A percentile compares a stretch with the other conserved stretches of the same genome.
These are phyloP conservation scores for Yamadazyma friedrichii DNA, from an alignment of 1,139 yeast species.

Conservation along the genomic window DNA sequence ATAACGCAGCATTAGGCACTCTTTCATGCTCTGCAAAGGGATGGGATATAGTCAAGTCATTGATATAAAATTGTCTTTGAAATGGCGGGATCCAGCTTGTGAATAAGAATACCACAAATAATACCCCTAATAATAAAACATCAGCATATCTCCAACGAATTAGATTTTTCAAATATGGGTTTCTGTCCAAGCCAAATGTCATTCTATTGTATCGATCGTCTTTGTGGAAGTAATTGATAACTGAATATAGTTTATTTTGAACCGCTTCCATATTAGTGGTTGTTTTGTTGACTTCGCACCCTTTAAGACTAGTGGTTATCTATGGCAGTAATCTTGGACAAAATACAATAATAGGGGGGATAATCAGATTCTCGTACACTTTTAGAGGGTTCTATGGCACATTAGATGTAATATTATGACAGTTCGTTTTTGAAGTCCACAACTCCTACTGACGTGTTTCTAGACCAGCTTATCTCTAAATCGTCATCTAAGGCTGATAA, in stretches of 20 bases:
- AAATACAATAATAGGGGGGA: no score
- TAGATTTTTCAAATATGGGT: conserved; percentile 28
- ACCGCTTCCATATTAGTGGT: conserved; percentile 4
- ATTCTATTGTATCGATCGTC: conserved; percentile 41
- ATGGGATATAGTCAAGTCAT: conserved; percentile 55
- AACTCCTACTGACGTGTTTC: no score
- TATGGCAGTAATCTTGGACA: no score
- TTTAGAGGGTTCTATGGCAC: no score
- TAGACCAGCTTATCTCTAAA: no score
- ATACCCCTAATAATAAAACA: conserved; percentile 38
- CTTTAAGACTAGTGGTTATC: no score
- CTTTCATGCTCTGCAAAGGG: conserved; percentile 69
- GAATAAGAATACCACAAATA: conserved; percentile 44
- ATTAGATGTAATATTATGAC: no score
- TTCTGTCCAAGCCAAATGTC: conserved; percentile 46
- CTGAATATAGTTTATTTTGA: conserved; percentile 7
- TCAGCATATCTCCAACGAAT: conserved; percentile 66
- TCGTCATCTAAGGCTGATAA: no score
- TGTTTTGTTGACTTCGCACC: not conserved
- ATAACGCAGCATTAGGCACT: conserved; percentile 41
- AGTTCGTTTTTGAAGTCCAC: no score
- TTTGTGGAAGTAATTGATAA: conserved; percentile 21
- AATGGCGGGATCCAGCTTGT: conserved; percentile 56
- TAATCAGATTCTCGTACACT: no score
- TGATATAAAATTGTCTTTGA: conserved; percentile 60